These are phyloP conservation scores for Primulina eburnea DNA, from an alignment of 257 asterid species.

Conservation along the genomic window DNA sequence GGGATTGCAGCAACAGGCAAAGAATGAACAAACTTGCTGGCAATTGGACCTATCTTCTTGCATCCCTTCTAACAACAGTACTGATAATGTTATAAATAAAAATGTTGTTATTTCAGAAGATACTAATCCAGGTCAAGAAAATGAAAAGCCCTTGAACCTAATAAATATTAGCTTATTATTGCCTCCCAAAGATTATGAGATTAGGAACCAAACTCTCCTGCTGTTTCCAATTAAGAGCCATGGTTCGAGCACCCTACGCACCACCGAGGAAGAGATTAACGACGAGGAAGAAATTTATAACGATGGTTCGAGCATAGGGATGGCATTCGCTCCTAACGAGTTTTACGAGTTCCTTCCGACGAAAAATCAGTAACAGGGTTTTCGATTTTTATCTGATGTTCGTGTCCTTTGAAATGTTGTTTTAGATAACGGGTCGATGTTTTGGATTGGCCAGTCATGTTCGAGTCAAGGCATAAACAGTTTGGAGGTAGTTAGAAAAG, in stretches of 20 bases:
- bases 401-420: background rate
- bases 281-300: background rate
- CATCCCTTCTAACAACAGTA: constrained; percentile 19
- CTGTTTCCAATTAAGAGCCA: background rate
- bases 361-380: background rate
- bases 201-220: background rate
- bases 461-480: too few species aligned
- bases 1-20: constrained; percentile 35
- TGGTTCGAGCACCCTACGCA: background rate
- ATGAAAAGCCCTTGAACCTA: constrained; percentile 17
- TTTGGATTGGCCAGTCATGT: too few species aligned
- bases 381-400: background rate
- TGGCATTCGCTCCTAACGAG: background rate
- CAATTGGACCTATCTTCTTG: constrained; percentile 35
- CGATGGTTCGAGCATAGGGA: background rate
- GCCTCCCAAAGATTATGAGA: constrained; percentile 9
- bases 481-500: background rate
- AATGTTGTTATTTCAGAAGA: background rate
- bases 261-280: background rate
- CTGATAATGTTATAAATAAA: background rate
- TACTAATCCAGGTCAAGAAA: constrained; percentile 27
- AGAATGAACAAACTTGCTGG: constrained; percentile 33
- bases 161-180: constrained; percentile 6
- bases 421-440: background rate
- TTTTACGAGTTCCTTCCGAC: constrained; percentile 10